Evolutionary conservation across 768 basidiomycete genomes (phyloP), one percentile per base, ranked within the genome.

Genomic region (Xerocomus brunneocitrinus): DNA sequence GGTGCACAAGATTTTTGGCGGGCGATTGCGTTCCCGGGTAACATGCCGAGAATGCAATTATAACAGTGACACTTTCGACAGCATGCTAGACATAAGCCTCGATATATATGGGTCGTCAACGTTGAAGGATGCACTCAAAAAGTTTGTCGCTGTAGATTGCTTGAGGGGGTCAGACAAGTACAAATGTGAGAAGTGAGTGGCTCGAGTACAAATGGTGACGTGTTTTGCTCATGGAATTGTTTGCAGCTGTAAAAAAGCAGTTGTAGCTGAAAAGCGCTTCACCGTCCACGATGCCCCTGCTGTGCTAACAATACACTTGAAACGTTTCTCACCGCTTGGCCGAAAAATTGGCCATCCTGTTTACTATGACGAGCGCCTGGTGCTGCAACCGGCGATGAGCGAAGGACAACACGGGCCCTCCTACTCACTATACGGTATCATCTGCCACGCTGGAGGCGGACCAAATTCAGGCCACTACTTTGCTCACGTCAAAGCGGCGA

Each of bases 391-490:
- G 0, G 87, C 80, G 69, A 95, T 98, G 89, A 91, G 92, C 67
- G 82, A 86, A 48, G 85, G 80, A 1, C 79, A 85, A 67, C 82
- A 79, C 60, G 86, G 86, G 2, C 89, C 89, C 5, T 73, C 77
- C 27, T 99, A 99, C 71, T 83, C 85, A 2, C 73, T 99, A 3
- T 97, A 93, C 67, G 95, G 89, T 30, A 83, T 98, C 55, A 90
- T 98, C 50, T 92, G 85, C 59, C 97, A 99, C 67, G 90, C 89
- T 10, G 97, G 97, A 49, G 78, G 83, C 39, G 93, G 94, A 5
- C 92, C 95, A 13, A 91, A 97, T 64, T 95, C 90, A 2, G 97
- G 97, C 4, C 97, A 99, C 70, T 99, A 99, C 71, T 92, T 83
- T 58, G 87, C 95, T 16, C 85, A 82, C 62, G 83, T 97, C 62